phyloP scores from a whole-genome alignment of 148 eudicot genomes.

The Pharnaceum exiguum region DNA sequence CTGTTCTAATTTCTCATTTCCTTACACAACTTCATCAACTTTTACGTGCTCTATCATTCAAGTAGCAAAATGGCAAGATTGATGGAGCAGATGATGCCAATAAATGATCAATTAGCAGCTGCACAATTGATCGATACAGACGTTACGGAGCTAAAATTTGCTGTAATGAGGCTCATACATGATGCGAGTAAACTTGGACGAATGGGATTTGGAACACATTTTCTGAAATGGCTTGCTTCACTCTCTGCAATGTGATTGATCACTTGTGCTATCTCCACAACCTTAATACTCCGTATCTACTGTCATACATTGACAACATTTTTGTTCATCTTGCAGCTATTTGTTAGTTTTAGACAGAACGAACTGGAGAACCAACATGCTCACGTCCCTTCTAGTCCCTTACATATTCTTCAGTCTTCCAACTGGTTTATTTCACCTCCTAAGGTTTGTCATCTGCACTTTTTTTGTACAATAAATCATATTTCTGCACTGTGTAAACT shows the following conservation, averaged over 20 bases:
- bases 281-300: neutral
- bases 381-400: slow-evolving; percentile 76
- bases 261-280: neutral
- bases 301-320: neutral
- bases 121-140: slow-evolving; percentile 42
- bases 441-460: slow-evolving; percentile 47
- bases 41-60: neutral
- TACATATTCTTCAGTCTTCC: slow-evolving; percentile 87
- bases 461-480: neutral
- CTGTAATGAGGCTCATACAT: slow-evolving; percentile 32
- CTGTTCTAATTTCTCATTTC: neutral
- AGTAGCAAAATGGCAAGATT: slow-evolving; percentile 44
- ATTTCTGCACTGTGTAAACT: neutral
- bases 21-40: neutral
- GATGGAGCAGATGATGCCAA: slow-evolving; percentile 35
- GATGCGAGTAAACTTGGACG: slow-evolving; percentile 48
- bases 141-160: slow-evolving; percentile 47
- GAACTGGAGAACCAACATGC: slow-evolving; percentile 88
- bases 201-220: slow-evolving; percentile 53
- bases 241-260: slow-evolving; percentile 66
- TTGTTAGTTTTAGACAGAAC: slow-evolving; percentile 85
- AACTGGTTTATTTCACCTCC: slow-evolving; percentile 32
- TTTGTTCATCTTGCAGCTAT: slow-evolving; percentile 48
- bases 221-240: slow-evolving; percentile 78
- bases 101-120: slow-evolving; percentile 29